Conservation (phyloP, 768 basidiomycete species). For the Collybiopsis confluens region DNA sequence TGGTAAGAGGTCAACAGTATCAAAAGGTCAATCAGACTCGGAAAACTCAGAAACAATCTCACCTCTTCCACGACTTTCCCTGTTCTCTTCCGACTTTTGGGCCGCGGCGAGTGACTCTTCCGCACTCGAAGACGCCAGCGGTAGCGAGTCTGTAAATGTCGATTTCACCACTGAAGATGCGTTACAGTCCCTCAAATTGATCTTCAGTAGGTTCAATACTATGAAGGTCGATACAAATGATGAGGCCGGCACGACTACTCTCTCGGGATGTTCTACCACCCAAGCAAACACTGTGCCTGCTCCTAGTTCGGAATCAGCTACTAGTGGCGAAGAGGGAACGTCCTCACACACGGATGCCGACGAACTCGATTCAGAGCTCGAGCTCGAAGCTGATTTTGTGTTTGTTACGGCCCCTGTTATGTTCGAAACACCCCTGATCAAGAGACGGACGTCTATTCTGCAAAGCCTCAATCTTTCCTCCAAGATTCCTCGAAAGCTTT, state of each 20-base stretch:
- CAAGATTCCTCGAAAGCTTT: conserved; percentile 6
- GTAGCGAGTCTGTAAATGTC: background rate
- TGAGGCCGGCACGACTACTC: background rate
- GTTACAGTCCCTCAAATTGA: background rate
- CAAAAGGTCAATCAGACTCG: background rate
- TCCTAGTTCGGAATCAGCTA: background rate
- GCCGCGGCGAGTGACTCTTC: background rate
- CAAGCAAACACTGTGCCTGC: background rate
- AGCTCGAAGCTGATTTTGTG: conserved; percentile 1
- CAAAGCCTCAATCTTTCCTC: conserved; percentile 2
- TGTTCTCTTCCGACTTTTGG: conserved; percentile 4
- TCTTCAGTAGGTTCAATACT: background rate
- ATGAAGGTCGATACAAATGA: conserved; percentile 1
- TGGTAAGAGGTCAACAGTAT: background rate
- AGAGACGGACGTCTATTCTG: background rate
- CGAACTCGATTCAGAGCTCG: background rate
- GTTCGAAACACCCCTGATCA: background rate
- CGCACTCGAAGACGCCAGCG: background rate
- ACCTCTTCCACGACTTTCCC: background rate
- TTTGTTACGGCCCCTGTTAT: background rate
- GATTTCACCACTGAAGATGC: conserved; percentile 2
- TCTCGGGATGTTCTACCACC: background rate
- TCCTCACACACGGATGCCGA: background rate
- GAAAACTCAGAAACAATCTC: background rate
- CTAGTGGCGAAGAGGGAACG: background rate